Base-by-base conservation (phyloP, 176 grass and related monocot species). In the Hsuehochloa calcarea region DNA sequence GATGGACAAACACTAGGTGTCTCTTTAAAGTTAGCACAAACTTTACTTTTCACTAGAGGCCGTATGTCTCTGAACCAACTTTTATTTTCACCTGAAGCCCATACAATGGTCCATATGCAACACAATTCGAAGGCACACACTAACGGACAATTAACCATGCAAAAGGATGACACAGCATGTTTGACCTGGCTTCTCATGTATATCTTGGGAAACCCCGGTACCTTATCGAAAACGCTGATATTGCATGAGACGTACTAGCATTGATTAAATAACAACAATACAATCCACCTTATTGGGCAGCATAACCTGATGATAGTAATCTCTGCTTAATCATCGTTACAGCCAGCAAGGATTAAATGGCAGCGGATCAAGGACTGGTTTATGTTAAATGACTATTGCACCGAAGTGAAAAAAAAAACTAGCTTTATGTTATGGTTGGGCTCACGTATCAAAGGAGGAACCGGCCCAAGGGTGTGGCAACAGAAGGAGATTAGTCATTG, bases 171-270 rank as follows among this genome's bases (percentile, higher is more conserved):
- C 61, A 40, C 12, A 10, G 10, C 8, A 27, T 50, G 50, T 51
- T 82, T 69, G 61, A 75, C 37, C 43, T 75, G 26, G 67, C 26
- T 66, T 20, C 61, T 31, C 40, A 55, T 37, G 26, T 68, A 56
- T 68, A 50, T 75, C 69, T 85, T 66, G 29, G 7, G 70, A 75
- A 68, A 75, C 39, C 61, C 34, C 22, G 13, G n/a, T 52, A 69
- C 29, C 87, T 68, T 51, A 85, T 74, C 68, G 56, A 80, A 66
- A 80, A 72, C 17, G 37, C 22, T 89, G 75, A 60, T 23, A 23
- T 69, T 39, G 39, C 37, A 85, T 60, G 22, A 47, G 65, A 72
- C 1, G 23, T 22, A 25, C 9, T 68, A 27, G 37, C 39, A 74
- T 49, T 49, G 29, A 68, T 41, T 58, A 67, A 67, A 85, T 34